phyloP scores from a whole-genome alignment of 495 filamentous ascomycete genomes.

The Oleoguttula mirabilis region DNA sequence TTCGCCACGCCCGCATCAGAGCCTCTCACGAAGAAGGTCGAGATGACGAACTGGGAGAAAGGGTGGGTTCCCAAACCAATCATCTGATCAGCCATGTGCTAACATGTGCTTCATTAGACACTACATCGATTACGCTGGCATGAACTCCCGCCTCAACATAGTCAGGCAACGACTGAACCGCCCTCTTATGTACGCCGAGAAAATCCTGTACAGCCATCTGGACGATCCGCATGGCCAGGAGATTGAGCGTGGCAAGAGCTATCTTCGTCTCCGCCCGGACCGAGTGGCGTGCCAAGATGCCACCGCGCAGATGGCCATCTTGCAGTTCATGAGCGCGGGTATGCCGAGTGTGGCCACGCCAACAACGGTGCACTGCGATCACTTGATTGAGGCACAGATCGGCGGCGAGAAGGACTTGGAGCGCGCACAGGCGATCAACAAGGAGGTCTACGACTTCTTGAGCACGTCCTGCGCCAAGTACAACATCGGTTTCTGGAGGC shows the following conservation, averaged over 20 bases:
- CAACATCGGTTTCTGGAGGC: constrained; percentile 99
- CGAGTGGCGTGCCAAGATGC: constrained; percentile 99
- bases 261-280: constrained; percentile 91
- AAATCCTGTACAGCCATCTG: constrained; percentile 96
- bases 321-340: constrained; percentile 98
- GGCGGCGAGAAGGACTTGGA: constrained; percentile 91
- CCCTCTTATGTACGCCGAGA: constrained; percentile 92
- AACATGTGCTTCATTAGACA: constrained; percentile 66
- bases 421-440: constrained; percentile 87
- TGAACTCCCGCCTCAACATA: constrained; percentile 90
- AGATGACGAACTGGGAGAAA: constrained; percentile 44
- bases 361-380: constrained; percentile 96
- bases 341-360: constrained; percentile 91
- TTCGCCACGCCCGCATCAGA: constrained; percentile 27
- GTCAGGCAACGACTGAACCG: constrained; percentile 80
- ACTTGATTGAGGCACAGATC: constrained; percentile 95
- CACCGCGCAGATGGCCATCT: constrained; percentile 98
- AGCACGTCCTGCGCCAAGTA: constrained; percentile 93
- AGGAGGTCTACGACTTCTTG: constrained; percentile 99
- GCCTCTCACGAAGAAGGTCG: constrained; percentile 63
- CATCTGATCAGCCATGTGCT: constrained; percentile 19
- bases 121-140: constrained; percentile 85
- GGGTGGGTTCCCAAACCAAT: not conserved
- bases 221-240: constrained; percentile 95
- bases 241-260: constrained; percentile 87